Evolutionary conservation across 2,329 filamentous ascomycete genomes (phyloP), one percentile per base, ranked within the genome.

Genomic region (Coleophoma eucalyptorum): DNA sequence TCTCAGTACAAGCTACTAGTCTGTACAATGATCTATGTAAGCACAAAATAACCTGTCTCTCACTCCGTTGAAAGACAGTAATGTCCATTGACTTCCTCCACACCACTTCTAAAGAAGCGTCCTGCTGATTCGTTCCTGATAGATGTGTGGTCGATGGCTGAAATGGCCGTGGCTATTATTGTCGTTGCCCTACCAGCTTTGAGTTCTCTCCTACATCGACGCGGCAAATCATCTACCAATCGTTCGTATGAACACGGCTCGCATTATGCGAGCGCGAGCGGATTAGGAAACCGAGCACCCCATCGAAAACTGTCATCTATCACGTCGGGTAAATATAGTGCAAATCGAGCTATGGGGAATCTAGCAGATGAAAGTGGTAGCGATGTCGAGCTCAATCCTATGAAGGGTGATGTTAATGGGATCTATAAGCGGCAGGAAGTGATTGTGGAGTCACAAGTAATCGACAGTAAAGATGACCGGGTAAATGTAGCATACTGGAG

Each of bases 61-160:
- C 6, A 8, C 42, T 5, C 35, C 35, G n/a, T n/a, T n/a, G n/a
- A n/a, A n/a, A n/a, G n/a, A n/a, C n/a, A n/a, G n/a, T n/a, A n/a
- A n/a, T n/a, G n/a, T n/a, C n/a, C n/a, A n/a, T n/a, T n/a, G n/a
- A n/a, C n/a, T n/a, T n/a, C n/a, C n/a, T n/a, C n/a, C n/a, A n/a
- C n/a, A n/a, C n/a, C n/a, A n/a, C n/a, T n/a, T n/a, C n/a, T n/a
- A n/a, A 31, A 44, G 42, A 44, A 26, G 26, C 10, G 42, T 44
- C 20, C 31, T 26, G 20, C 42, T 44, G 11, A 44, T 44, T 8
- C 5, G 1, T 16, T 26, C 26, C 19, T 26, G 6, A 5, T 19
- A 44, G 42, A 44, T 44, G 42, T 44, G 10, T 44, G 42, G 42
- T 44, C 42, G 19, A 44, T 44, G 42, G 42, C 42, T 32, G 42